Percentiles rank a stretch among this genome's conserved stretches.
phyloP scores from a whole-genome alignment of 257 asterid genomes.

The Salvia splendens region DNA sequence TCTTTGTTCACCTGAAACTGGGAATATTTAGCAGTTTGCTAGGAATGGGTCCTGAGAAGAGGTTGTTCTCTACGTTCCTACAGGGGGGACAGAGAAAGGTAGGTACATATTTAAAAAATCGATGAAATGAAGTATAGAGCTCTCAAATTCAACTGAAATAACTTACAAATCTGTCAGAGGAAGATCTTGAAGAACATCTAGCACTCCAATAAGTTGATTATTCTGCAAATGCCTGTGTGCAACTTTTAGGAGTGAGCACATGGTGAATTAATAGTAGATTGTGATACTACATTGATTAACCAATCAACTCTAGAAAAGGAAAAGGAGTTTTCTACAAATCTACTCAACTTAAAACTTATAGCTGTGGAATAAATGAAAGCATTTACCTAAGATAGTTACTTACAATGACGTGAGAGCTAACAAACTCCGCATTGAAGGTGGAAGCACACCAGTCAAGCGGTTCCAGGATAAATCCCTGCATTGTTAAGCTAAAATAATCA shows the following conservation, averaged over 20 bases:
- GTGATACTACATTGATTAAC: neutral
- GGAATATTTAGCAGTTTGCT: conserved; percentile 59
- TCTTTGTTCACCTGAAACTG: conserved; percentile 63
- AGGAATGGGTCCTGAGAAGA: conserved; percentile 95
- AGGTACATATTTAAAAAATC: conserved; percentile 19
- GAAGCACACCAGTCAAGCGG: conserved; percentile 66
- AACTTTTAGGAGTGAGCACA: conserved; percentile 23
- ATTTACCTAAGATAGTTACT: conserved; percentile 38
- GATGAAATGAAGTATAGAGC: conserved; percentile 16
- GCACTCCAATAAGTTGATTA: conserved; percentile 79
- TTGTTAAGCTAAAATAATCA: conserved; percentile 14
- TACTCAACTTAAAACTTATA: neutral
- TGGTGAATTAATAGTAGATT: neutral
- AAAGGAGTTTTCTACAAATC: neutral
- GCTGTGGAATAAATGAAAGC: neutral
- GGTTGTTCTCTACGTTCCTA: conserved; percentile 86
- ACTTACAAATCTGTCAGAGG: conserved; percentile 73
- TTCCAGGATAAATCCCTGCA: conserved; percentile 85
- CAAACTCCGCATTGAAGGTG: conserved; percentile 76
- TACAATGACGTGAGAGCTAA: conserved; percentile 66
- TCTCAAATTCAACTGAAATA: conserved; percentile 19
- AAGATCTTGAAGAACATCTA: conserved; percentile 81
- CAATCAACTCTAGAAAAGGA: neutral
- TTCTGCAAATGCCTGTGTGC: conserved; percentile 78
- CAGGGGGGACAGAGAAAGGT: conserved; percentile 11